These are phyloP conservation scores for Emydomyces testavorans DNA, from an alignment of 2,329 filamentous ascomycete species.

Conservation along the genomic window DNA sequence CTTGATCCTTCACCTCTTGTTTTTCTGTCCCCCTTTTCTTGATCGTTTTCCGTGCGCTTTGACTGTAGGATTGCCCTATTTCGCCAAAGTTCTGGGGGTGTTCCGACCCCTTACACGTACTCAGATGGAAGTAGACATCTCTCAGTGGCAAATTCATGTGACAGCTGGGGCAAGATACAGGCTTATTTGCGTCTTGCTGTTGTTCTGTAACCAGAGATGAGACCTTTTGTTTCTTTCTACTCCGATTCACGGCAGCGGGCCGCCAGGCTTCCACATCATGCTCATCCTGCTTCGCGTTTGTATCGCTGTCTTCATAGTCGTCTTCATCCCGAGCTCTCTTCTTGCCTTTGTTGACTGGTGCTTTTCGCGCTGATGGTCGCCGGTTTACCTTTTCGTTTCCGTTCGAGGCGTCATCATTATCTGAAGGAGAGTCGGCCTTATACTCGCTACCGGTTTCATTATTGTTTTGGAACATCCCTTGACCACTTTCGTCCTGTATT, in stretches of 20 bases:
- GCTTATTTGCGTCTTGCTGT: background rate
- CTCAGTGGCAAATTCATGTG: background rate
- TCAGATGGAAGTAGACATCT: background rate
- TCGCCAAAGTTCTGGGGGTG: too few species aligned
- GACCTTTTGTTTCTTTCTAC: conserved; percentile 1
- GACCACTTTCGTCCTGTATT: too few species aligned
- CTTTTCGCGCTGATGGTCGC: background rate
- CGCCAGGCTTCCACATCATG: background rate
- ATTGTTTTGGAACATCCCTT: too few species aligned
- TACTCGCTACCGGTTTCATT: background rate
- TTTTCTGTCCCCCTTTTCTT: too few species aligned
- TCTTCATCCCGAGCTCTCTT: background rate
- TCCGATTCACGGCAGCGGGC: background rate
- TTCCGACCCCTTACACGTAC: too few species aligned
- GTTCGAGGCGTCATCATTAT: background rate
- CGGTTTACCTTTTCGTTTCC: background rate
- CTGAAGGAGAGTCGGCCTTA: background rate
- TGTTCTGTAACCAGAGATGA: background rate
- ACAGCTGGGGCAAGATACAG: background rate
- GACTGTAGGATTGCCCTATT: too few species aligned
- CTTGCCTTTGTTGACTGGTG: background rate
- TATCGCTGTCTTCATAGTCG: background rate
- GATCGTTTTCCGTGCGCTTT: too few species aligned
- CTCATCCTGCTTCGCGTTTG: background rate
- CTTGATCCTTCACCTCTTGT: too few species aligned